Conservation (phyloP, 2,329 filamentous ascomycete species). For the Penicillium janthinellum region DNA sequence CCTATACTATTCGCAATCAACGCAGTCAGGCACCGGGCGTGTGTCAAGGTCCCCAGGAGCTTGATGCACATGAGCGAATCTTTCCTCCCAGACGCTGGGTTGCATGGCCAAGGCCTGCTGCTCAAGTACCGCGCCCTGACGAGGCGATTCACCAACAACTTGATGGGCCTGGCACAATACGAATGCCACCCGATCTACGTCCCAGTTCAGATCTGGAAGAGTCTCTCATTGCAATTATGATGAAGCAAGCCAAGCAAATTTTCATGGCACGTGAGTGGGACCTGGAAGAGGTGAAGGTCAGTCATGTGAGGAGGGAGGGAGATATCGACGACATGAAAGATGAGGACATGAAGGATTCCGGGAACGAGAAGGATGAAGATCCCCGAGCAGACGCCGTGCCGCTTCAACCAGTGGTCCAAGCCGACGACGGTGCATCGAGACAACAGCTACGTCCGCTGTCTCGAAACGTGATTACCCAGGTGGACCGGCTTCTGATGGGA, state of each 20-base stretch:
- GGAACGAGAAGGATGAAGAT: conserved; percentile 19
- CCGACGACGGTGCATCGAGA: conserved; percentile 43
- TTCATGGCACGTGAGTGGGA: conserved; percentile 53
- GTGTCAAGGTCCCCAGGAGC: conserved; percentile 11
- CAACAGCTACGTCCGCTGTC: conserved; percentile 67
- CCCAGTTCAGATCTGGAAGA: conserved; percentile 69
- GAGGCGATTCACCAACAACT: conserved; percentile 54
- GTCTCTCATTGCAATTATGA: conserved; percentile 65
- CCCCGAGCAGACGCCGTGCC: conserved; percentile 4
- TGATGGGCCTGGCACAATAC: conserved; percentile 56
- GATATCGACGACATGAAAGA: conserved; percentile 21
- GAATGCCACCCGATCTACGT: conserved; percentile 45
- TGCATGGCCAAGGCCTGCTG: conserved; percentile 75
- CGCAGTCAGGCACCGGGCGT: conserved; percentile 22
- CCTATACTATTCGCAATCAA: conserved; percentile 66
- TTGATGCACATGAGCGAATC: conserved; percentile 33
- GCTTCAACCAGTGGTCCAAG: conserved; percentile 32
- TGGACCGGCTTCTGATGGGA: conserved; percentile 70
- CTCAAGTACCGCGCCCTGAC: conserved; percentile 61
- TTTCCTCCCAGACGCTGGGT: conserved; percentile 67
- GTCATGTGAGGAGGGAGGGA: conserved; percentile 15
- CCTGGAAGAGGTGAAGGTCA: conserved; percentile 8
- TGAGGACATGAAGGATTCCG: conserved; percentile 16
- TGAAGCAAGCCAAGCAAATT: conserved; percentile 68
- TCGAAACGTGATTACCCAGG: conserved; percentile 67